These are phyloP conservation scores for Neurospora cerealis DNA, from an alignment of 495 filamentous ascomycete genomes.

Conservation along the genomic window DNA sequence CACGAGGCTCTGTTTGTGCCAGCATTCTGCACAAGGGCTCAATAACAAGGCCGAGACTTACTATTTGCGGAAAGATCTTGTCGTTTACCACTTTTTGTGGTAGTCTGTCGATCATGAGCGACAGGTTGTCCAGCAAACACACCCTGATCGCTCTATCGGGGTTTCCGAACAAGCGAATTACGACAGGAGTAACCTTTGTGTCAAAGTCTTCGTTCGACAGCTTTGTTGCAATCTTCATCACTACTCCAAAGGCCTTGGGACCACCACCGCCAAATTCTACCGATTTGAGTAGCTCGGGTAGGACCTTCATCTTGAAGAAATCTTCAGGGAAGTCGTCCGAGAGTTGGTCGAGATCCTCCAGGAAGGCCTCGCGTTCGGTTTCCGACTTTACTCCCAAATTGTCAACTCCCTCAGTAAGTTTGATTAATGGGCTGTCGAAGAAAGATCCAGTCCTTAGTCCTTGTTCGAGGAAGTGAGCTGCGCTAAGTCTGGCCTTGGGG, in stretches of 20 bases:
- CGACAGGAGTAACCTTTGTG: conserved; percentile 67
- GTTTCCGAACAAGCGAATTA: conserved; percentile 80
- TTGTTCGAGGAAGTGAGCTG: conserved; percentile 82
- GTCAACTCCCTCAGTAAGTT: conserved; percentile 83
- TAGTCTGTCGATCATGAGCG: conserved; percentile 83
- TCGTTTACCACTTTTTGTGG: conserved; percentile 87
- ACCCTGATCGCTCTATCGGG: conserved; percentile 90
- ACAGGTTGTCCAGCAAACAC: conserved; percentile 80
- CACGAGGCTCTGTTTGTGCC: not conserved
- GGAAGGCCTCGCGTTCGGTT: conserved; percentile 72
- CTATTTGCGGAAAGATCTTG: conserved; percentile 93
- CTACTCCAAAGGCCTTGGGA: conserved; percentile 76
- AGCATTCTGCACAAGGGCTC: not conserved
- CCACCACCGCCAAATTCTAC: conserved; percentile 96
- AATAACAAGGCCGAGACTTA: conserved; percentile 21
- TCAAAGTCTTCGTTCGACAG: conserved; percentile 86
- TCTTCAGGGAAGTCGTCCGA: conserved; percentile 94
- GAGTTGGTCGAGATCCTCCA: conserved; percentile 79
- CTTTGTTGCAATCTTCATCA: conserved; percentile 83
- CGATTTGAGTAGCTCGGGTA: conserved; percentile 91
- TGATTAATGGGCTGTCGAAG: conserved; percentile 86
- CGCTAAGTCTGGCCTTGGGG: conserved; percentile 75
- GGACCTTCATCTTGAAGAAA: conserved; percentile 92
- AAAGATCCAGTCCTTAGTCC: conserved; percentile 73
- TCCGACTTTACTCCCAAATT: conserved; percentile 82